A percentile compares a stretch with the other conserved stretches of the same genome.
These are phyloP conservation scores for Flagelloscypha sp. DNA, from an alignment of 768 basidiomycete genomes.

Conservation along the genomic window DNA sequence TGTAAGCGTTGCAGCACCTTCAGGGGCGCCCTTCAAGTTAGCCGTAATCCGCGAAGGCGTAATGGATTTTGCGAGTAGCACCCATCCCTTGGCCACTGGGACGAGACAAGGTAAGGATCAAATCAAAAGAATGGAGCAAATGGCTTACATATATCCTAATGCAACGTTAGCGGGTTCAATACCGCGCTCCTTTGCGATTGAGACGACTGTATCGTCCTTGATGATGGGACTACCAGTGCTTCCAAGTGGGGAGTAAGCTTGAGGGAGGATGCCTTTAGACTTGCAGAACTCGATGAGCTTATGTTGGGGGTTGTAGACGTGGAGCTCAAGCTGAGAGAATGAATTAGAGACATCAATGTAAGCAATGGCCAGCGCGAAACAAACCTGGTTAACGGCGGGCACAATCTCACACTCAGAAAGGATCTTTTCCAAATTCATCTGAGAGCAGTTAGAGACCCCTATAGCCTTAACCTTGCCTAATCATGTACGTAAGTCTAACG, in stretches of 20 bases:
- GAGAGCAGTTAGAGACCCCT: slow-evolving; percentile 73
- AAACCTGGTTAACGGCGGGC: slow-evolving; percentile 68
- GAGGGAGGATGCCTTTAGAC: slow-evolving; percentile 57
- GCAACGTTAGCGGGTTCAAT: slow-evolving; percentile 50
- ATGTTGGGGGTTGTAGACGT: slow-evolving; percentile 70
- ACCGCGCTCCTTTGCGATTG: slow-evolving; percentile 51
- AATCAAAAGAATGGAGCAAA: slow-evolving; percentile 3
- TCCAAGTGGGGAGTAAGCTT: slow-evolving; percentile 80
- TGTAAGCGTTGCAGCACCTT: too few species aligned
- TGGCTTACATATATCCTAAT: slow-evolving; percentile 51
- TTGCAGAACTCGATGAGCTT: slow-evolving; percentile 54
- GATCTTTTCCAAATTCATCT: slow-evolving; percentile 60
- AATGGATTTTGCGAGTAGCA: slow-evolving; percentile 73
- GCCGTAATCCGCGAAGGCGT: slow-evolving; percentile 57
- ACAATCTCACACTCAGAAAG: slow-evolving; percentile 56
- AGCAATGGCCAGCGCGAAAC: neutral
- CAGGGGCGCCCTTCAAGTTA: slow-evolving; percentile 49
- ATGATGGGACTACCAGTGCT: slow-evolving; percentile 61
- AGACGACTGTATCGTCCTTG: slow-evolving; percentile 47
- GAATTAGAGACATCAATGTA: slow-evolving; percentile 1
- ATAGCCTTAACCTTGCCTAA: slow-evolving; percentile 57
- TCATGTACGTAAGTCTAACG: slow-evolving; percentile 10
- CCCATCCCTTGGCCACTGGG: slow-evolving; percentile 53
- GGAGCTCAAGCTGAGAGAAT: slow-evolving; percentile 51
- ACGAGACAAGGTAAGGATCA: slow-evolving; percentile 4